Evolutionary conservation across 2,329 filamentous ascomycete genomes (phyloP).

Genomic region (Aspergillus novofumigatus): DNA sequence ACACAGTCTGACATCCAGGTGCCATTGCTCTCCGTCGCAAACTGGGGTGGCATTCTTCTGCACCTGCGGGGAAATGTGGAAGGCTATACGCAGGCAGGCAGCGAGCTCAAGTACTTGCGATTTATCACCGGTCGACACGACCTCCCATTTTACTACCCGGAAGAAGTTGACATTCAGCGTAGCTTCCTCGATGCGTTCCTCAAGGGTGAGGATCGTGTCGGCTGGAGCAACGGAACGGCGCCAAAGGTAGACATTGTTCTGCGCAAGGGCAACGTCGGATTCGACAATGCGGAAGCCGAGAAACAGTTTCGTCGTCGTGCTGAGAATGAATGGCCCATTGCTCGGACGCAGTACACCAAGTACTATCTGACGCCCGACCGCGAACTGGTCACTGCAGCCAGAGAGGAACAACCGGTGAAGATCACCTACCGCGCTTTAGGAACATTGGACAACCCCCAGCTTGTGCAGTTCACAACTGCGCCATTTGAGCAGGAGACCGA

Average conservation of each 20-base stretch:
- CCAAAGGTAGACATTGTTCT: constrained; percentile 59
- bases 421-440: too few relatives aligned
- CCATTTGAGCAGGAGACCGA: too few relatives aligned
- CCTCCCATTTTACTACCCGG: constrained; percentile 66
- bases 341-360: too few relatives aligned
- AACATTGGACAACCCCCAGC: too few relatives aligned
- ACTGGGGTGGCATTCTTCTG: constrained; percentile 67
- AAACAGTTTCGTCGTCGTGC: too few relatives aligned
- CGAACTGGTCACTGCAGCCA: too few relatives aligned
- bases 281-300: constrained; percentile 43
- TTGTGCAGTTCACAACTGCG: too few relatives aligned
- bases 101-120: constrained; percentile 63
- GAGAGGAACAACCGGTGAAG: too few relatives aligned
- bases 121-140: constrained; percentile 69
- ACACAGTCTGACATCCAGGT: constrained; percentile 63
- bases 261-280: constrained; percentile 63
- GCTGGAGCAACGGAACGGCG: constrained; percentile 48
- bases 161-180: constrained; percentile 64
- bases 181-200: constrained; percentile 69
- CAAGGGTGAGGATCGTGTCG: constrained; percentile 58
- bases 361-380: too few relatives aligned
- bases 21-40: constrained; percentile 62
- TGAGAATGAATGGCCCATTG: too few relatives aligned
- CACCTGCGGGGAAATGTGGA: constrained; percentile 67
- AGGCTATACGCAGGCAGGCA: constrained; percentile 61